Conservation (phyloP, 306 rosid species). For the Glycine latifolia region DNA sequence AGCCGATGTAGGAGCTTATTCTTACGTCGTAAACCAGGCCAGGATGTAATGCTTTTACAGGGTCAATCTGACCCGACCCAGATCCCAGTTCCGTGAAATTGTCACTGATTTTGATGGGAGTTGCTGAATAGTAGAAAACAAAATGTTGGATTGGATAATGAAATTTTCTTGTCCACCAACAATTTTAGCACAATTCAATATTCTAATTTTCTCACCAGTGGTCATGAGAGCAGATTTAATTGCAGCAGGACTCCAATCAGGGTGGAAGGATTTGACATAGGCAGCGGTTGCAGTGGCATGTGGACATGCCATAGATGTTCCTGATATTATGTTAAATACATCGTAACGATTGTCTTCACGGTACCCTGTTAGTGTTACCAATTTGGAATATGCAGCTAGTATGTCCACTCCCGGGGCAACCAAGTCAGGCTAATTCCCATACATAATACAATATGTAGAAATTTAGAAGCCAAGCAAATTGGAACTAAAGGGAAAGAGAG, state of each 20-base stretch:
- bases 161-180: neutral
- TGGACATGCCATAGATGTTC: constrained; percentile 94
- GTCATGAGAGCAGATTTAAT: constrained; percentile 95
- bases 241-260: constrained; percentile 92
- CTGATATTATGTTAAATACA: constrained; percentile 69
- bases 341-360: constrained; percentile 53
- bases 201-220: constrained; percentile 60
- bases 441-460: neutral
- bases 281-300: constrained; percentile 81
- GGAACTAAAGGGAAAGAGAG: neutral
- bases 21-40: constrained; percentile 71
- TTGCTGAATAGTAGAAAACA: constrained; percentile 57
- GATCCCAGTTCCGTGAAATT: constrained; percentile 53
- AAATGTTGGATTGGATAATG: constrained; percentile 22
- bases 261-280: constrained; percentile 84
- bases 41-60: constrained; percentile 63
- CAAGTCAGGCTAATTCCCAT: constrained; percentile 72
- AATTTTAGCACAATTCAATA: neutral
- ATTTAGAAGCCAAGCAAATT: constrained; percentile 24
- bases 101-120: constrained; percentile 55
- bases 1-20: constrained; percentile 54
- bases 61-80: constrained; percentile 83
- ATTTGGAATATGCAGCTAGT: constrained; percentile 69
- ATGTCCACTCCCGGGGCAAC: constrained; percentile 88
- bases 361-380: constrained; percentile 54